A percentile compares a stretch with the other conserved stretches of the same genome.
These are phyloP conservation scores for Alternaria sp. DNA, from an alignment of 2,329 filamentous ascomycete species.

Conservation along the genomic window DNA sequence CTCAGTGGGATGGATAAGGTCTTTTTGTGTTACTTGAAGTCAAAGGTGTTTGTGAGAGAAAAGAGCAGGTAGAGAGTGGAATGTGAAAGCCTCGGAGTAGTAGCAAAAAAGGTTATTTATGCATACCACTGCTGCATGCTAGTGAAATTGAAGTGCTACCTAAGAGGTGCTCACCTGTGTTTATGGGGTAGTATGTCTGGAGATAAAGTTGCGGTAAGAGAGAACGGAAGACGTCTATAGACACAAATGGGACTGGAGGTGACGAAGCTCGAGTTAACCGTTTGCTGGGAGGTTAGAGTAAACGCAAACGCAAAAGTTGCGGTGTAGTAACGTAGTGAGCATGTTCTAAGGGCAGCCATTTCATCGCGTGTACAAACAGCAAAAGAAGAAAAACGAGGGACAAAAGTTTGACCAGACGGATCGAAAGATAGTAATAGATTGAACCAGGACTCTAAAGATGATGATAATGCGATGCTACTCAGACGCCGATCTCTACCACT, in stretches of 20 bases:
- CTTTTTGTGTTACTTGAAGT: not conserved
- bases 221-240: too few species aligned
- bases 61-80: not conserved
- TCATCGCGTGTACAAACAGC: too few species aligned
- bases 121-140: not conserved
- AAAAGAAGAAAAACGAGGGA: not conserved
- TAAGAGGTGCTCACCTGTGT: not conserved
- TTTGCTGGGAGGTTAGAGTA: not conserved
- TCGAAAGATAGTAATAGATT: not conserved
- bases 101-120: not conserved
- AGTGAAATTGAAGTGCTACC: rapidly evolving
- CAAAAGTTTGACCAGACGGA: too few species aligned
- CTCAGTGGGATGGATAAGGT: too few species aligned
- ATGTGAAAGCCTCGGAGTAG: not conserved
- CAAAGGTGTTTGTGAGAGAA: not conserved
- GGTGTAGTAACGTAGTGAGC: not conserved
- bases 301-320: not conserved
- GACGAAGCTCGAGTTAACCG: not conserved
- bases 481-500: not conserved
- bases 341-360: too few species aligned
- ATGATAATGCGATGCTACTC: not conserved
- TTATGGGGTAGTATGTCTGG: not conserved
- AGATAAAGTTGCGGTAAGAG: not conserved
- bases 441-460: not conserved
- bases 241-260: not conserved